A percentile compares a stretch with the other conserved stretches of the same genome.
Evolutionary conservation across 1,284 basidiomycete genomes (phyloP).

Genomic region (Austropuccinia psidii): DNA sequence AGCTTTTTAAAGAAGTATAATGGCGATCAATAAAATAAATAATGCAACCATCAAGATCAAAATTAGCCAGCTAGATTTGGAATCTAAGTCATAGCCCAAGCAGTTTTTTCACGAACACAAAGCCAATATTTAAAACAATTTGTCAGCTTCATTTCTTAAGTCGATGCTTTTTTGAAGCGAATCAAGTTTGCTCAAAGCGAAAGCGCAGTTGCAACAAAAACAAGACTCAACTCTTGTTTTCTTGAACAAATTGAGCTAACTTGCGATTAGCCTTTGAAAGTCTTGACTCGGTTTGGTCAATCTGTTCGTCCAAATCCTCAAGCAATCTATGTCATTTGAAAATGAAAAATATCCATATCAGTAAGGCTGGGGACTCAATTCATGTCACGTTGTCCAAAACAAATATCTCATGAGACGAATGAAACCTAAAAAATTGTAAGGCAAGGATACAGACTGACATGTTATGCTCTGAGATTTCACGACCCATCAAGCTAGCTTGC

Average conservation of each 20-base stretch:
- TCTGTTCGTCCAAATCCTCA: slow-evolving; percentile 65
- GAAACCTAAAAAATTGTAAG: too few relatives aligned
- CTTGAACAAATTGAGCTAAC: slow-evolving; percentile 69
- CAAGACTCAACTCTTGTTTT: slow-evolving; percentile 62
- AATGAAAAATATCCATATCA: background rate
- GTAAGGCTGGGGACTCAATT: too few relatives aligned
- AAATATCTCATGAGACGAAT: background rate
- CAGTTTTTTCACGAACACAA: too few relatives aligned
- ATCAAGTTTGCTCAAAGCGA: too few relatives aligned
- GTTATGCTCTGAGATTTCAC: slow-evolving; percentile 75
- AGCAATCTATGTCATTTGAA: slow-evolving; percentile 59
- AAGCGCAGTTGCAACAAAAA: background rate
- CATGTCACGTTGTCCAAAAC: background rate
- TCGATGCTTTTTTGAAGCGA: too few relatives aligned
- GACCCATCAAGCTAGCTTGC: slow-evolving; percentile 83
- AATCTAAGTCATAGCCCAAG: slow-evolving; percentile 22
- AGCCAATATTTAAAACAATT: too few relatives aligned
- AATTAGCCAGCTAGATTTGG: slow-evolving; percentile 32
- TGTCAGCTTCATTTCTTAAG: too few relatives aligned
- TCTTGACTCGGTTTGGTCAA: slow-evolving; percentile 65
- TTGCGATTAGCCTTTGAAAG: slow-evolving; percentile 61
- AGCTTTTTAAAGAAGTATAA: slow-evolving; percentile 22
- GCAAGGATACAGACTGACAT: slow-evolving; percentile 55
- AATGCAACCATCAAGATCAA: slow-evolving; percentile 29
- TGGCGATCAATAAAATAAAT: slow-evolving; percentile 8